phyloP scores from a whole-genome alignment of 2,329 filamentous ascomycete genomes.

The Ascochyta koolunga region DNA sequence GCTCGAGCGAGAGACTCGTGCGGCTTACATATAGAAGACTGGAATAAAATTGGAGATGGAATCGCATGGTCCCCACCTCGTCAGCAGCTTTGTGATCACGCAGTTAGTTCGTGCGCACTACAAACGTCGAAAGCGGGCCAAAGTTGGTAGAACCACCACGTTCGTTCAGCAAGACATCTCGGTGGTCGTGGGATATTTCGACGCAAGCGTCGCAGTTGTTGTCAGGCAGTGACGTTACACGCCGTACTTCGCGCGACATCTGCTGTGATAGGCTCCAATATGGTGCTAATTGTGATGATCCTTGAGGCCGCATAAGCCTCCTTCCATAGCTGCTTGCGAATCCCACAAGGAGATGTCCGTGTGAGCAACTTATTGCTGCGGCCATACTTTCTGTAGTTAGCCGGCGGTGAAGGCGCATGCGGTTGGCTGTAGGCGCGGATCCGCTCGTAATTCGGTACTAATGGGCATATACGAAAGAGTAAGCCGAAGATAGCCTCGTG shows the following conservation, averaged over 20 bases:
- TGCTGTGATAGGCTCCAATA: slow-evolving; percentile 23
- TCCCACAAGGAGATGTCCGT: slow-evolving; percentile 3
- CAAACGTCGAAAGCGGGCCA: slow-evolving; percentile 26
- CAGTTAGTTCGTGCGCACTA: slow-evolving; percentile 21
- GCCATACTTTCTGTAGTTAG: slow-evolving; percentile 22
- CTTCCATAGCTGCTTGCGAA: slow-evolving; percentile 16
- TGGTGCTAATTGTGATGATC: slow-evolving; percentile 7
- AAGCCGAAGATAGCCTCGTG: slow-evolving; percentile 42
- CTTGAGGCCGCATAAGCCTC: slow-evolving; percentile 20
- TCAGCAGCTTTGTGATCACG: slow-evolving; percentile 18
- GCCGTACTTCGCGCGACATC: slow-evolving; percentile 16
- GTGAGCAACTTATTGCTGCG: slow-evolving; percentile 11
- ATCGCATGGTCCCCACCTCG: slow-evolving; percentile 26
- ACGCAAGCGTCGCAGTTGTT: slow-evolving; percentile 18
- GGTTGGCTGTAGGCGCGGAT: slow-evolving; percentile 13
- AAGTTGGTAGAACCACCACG: slow-evolving; percentile 30
- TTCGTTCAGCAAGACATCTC: slow-evolving; percentile 27
- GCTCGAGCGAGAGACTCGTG: slow-evolving; percentile 18
- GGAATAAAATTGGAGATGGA: slow-evolving; percentile 24
- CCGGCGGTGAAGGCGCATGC: slow-evolving; percentile 31
- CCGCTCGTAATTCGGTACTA: slow-evolving; percentile 1
- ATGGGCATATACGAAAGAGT: slow-evolving; percentile 8
- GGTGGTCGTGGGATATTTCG: slow-evolving; percentile 32
- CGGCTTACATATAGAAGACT: slow-evolving; percentile 22
- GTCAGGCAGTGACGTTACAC: slow-evolving; percentile 25